A percentile compares a stretch with the other conserved stretches of the same genome.
Evolutionary conservation across 495 filamentous ascomycete genomes (phyloP).

Genomic region (Filosporella fistucella): DNA sequence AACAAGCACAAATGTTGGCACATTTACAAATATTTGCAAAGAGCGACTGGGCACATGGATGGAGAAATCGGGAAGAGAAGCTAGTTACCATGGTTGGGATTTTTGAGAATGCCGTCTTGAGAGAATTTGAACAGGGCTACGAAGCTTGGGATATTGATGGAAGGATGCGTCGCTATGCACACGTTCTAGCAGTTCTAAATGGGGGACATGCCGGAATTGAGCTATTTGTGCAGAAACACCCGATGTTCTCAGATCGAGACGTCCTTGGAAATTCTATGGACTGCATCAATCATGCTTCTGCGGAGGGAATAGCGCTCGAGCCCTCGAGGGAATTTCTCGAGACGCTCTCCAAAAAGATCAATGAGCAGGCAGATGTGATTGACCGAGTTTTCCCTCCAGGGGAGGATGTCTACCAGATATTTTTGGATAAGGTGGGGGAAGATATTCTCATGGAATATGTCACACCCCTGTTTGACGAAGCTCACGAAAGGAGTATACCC

Average conservation of each 20-base stretch:
- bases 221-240: constrained; percentile 81
- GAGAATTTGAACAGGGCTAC: constrained; percentile 89
- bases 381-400: constrained; percentile 80
- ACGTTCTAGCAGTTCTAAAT: constrained; percentile 78
- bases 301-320: constrained; percentile 62
- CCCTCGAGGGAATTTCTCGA: constrained; percentile 81
- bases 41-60: constrained; percentile 75
- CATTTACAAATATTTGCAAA: constrained; percentile 74
- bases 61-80: constrained; percentile 61
- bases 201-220: constrained; percentile 75
- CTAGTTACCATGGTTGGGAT: constrained; percentile 70
- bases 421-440: constrained; percentile 78
- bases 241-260: constrained; percentile 68
- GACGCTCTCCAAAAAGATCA: constrained; percentile 63
- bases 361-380: constrained; percentile 80
- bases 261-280: constrained; percentile 74
- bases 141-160: constrained; percentile 88
- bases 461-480: constrained; percentile 82
- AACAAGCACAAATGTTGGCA: constrained; percentile 82
- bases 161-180: constrained; percentile 81
- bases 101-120: constrained; percentile 85
- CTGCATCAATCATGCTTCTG: constrained; percentile 65
- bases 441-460: constrained; percentile 85
- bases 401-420: constrained; percentile 65
- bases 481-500: constrained; percentile 70